Evolutionary conservation across 768 basidiomycete species (phyloP), one percentile per base, ranked within the genome.

Genomic region (Amanita jacksonii): DNA sequence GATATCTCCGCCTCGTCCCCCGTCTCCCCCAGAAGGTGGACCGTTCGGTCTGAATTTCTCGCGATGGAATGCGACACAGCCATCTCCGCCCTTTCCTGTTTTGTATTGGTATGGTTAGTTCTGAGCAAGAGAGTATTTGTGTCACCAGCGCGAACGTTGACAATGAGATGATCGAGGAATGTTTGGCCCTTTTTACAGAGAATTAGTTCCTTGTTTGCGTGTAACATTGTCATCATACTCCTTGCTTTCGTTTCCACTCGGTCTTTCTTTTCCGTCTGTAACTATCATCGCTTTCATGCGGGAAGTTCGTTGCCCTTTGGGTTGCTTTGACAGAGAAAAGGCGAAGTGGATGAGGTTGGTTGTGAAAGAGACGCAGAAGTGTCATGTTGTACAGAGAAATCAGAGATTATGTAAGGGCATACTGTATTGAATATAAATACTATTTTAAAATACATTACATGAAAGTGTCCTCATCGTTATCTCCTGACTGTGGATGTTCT

Each of bases 11-110:
- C 93, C 94, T 36, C 74, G 73, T 2, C 92, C 94, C 12, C 94
- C 94, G 48, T 86, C 85, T 1, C 93, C 94, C 0, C 94, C 94
- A 8, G 91, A 93, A 0, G 94, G 91, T 1, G 92, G 90, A 0
- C 90, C 89, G 49, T 78, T 74, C 1, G 83, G 76, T 45, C 77
- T 77, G 62, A 75, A 90, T 57, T 89, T 88, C 64, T 94, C 90
- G 46, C 89, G 79, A 55, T 92, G 85, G 54, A 97, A 96, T 4
- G 94, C 92, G 18, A 85, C 88, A 50, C 91, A 88, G 18, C 94
- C 94, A 45, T 89, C 70, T 0, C 94, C 94, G 15, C 93, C 93
- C 54, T 74, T 79, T 12, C 91, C 92, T 86, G 52, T n/a, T 31
- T 24, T 6, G 16, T 35, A 30, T 33, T 46, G 31, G 35, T 40